Percentiles rank a stretch among this genome's conserved stretches.
Evolutionary conservation across 345 rosid genomes (phyloP).

Genomic region (Moringa oleifera): DNA sequence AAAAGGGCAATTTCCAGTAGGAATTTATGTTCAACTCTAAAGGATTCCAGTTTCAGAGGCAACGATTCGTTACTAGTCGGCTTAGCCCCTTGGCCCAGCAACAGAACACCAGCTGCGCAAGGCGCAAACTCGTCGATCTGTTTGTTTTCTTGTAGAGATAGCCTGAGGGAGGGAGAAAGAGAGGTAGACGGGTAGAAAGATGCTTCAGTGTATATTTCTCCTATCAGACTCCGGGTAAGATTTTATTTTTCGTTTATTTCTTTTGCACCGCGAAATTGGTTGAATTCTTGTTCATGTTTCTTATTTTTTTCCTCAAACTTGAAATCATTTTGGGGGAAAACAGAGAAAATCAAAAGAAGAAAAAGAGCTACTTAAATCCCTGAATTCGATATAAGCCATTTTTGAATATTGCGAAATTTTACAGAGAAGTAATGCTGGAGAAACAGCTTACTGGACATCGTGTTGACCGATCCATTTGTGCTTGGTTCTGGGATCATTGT

Average conservation of each 20-base stretch:
- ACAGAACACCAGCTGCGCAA: no score
- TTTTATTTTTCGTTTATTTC: neutral
- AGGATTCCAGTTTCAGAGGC: no score
- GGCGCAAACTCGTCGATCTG: no score
- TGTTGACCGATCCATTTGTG: constrained; percentile 87
- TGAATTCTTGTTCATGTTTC: neutral
- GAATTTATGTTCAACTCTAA: no score
- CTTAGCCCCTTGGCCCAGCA: no score
- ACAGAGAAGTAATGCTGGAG: constrained; percentile 94
- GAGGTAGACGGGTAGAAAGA: constrained; percentile 30
- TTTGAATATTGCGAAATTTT: neutral
- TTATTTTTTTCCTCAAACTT: neutral
- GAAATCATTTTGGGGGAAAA: neutral
- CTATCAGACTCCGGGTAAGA: constrained; percentile 88
- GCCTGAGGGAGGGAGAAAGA: neutral
- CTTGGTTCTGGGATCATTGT: constrained; percentile 91
- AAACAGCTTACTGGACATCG: constrained; percentile 95
- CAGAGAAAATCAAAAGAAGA: neutral
- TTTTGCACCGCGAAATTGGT: neutral
- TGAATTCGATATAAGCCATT: neutral
- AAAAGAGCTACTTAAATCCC: neutral
- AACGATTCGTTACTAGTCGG: no score
- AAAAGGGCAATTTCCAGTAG: no score
- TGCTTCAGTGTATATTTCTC: constrained; percentile 96
- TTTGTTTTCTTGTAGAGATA: no score